These are phyloP conservation scores for Aphanomyces euteiches DNA, from an alignment of 352 stramenopile genomes.

Conservation along the genomic window DNA sequence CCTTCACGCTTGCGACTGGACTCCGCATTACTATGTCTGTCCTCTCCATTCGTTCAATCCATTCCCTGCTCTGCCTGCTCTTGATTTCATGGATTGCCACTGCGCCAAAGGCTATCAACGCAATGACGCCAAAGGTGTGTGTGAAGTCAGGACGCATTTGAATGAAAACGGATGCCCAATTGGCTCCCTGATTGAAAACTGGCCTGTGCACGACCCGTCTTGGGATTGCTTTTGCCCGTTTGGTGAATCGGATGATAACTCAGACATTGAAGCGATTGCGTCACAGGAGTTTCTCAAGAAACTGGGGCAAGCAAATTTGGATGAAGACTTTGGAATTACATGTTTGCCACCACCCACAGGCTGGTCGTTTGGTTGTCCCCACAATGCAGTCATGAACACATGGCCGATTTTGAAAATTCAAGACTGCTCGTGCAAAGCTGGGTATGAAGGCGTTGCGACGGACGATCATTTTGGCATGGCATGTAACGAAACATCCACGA, in stretches of 20 bases:
- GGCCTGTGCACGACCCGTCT: slow-evolving; percentile 58
- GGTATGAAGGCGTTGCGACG: slow-evolving; percentile 34
- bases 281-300: neutral
- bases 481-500: slow-evolving; percentile 10
- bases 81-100: slow-evolving; percentile 57
- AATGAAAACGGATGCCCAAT: slow-evolving; percentile 62
- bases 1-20: slow-evolving; percentile 26
- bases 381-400: slow-evolving; percentile 45
- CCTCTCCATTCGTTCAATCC: slow-evolving; percentile 56
- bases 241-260: neutral
- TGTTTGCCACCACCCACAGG: neutral
- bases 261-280: neutral
- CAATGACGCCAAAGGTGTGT: slow-evolving; percentile 47
- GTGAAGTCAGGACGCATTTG: slow-evolving; percentile 61
- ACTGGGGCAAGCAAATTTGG: neutral
- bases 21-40: slow-evolving; percentile 45
- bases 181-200: slow-evolving; percentile 59
- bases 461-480: neutral
- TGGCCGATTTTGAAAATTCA: slow-evolving; percentile 43
- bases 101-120: slow-evolving; percentile 69
- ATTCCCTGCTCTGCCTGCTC: slow-evolving; percentile 20
- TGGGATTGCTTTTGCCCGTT: slow-evolving; percentile 19
- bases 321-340: neutral
- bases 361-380: slow-evolving; percentile 46
- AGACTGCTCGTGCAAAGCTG: slow-evolving; percentile 51